Evolutionary conservation across 2,329 filamentous ascomycete species (phyloP).

Genomic region (Hymenoscyphus linearis): DNA sequence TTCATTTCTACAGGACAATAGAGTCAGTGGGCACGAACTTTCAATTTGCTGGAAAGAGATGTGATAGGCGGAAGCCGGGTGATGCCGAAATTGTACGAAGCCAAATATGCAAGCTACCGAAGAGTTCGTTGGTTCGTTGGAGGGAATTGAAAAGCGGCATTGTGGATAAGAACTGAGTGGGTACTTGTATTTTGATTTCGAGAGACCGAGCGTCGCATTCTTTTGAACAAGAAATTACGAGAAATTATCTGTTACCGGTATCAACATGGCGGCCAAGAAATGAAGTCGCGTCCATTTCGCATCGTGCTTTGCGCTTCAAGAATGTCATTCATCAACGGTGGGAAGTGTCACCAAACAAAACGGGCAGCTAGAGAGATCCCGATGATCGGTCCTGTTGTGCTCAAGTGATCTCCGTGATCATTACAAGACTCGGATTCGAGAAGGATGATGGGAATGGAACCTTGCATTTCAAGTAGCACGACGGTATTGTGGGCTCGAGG

Average conservation of each 20-base stretch:
- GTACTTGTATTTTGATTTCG: background rate
- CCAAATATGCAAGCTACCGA: background rate
- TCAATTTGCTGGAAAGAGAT: background rate
- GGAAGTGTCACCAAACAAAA: background rate
- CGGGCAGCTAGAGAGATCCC: background rate
- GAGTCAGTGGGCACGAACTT: background rate
- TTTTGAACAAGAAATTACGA: background rate
- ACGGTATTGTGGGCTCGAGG: background rate
- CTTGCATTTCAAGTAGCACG: conserved; percentile 8
- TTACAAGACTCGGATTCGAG: conserved; percentile 7
- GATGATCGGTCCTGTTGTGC: conserved; percentile 12
- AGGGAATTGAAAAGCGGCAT: background rate
- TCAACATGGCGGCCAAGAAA: background rate
- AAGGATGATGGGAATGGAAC: conserved; percentile 8
- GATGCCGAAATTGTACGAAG: background rate
- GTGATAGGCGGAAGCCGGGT: background rate
- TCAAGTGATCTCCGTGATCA: conserved; percentile 5
- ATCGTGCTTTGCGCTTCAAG: background rate
- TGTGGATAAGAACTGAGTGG: background rate
- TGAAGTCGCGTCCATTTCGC: background rate
- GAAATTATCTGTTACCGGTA: background rate
- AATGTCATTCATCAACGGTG: background rate
- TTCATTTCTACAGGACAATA: background rate
- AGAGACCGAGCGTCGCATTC: background rate
- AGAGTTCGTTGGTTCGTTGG: background rate